Evolutionary conservation across 192 early-diverging fungal genomes (phyloP).

Genomic region (Umbelopsis ramanniana): DNA sequence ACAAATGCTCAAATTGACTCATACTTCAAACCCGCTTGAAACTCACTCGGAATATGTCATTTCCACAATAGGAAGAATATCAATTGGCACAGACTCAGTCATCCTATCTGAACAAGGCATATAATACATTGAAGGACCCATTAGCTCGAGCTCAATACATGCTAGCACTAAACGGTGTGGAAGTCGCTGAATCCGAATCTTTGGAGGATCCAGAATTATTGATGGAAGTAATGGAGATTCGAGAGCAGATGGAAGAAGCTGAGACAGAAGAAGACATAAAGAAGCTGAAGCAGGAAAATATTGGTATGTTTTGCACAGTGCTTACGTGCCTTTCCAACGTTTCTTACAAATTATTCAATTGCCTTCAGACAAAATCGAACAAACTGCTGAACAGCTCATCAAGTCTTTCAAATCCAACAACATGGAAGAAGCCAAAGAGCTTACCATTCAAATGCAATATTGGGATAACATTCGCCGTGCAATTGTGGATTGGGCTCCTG

Average conservation of each 20-base stretch:
- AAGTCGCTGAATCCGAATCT: conserved; percentile 66
- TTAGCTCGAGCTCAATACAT: conserved; percentile 83
- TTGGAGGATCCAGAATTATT: conserved; percentile 72
- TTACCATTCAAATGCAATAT: conserved; percentile 77
- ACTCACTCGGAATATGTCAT: background rate
- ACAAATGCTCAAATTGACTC: background rate
- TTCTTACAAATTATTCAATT: background rate
- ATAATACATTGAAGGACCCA: conserved; percentile 77
- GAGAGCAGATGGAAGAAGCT: conserved; percentile 78
- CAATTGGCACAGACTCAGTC: conserved; percentile 73
- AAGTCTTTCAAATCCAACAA: conserved; percentile 60
- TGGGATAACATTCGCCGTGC: conserved; percentile 67
- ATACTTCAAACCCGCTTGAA: background rate
- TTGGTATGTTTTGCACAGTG: conserved; percentile 45
- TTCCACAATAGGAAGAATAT: conserved; percentile 58
- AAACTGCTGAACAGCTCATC: conserved; percentile 42
- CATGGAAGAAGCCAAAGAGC: conserved; percentile 61
- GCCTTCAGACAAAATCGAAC: conserved; percentile 28
- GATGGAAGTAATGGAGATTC: conserved; percentile 81
- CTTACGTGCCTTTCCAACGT: background rate
- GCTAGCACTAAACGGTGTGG: conserved; percentile 59
- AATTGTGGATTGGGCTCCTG: conserved; percentile 61
- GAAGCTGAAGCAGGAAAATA: conserved; percentile 61
- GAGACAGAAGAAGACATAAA: conserved; percentile 64
- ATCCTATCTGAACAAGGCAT: conserved; percentile 86